These are phyloP conservation scores for Pyracantha coccinea DNA, from an alignment of 331 rosid genomes.

Conservation along the genomic window DNA sequence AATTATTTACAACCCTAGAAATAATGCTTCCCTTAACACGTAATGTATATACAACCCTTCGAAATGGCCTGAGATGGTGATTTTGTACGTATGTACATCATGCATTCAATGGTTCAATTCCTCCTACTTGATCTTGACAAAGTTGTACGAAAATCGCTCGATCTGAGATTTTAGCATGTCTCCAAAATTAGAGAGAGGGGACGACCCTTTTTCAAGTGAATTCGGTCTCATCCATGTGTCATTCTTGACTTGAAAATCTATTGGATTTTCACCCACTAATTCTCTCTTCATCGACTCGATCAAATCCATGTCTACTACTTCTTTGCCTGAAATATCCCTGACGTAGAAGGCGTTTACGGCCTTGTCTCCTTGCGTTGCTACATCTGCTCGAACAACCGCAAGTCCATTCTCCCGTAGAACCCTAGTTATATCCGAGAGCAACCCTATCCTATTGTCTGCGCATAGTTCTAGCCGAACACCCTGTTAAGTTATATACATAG, in stretches of 20 bases:
- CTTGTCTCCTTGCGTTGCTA: slow-evolving; percentile 64
- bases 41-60: too few relatives aligned
- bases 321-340: slow-evolving; percentile 49
- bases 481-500: slow-evolving; percentile 18
- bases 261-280: slow-evolving; percentile 28
- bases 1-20: slow-evolving; percentile 1
- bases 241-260: slow-evolving; percentile 34
- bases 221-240: neutral
- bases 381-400: slow-evolving; percentile 50
- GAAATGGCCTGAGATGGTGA: too few relatives aligned
- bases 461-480: slow-evolving; percentile 59
- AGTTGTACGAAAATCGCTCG: slow-evolving; percentile 39
- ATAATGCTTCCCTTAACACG: neutral
- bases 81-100: neutral
- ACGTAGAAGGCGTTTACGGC: slow-evolving; percentile 54
- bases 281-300: slow-evolving; percentile 52
- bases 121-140: slow-evolving; percentile 23
- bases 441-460: slow-evolving; percentile 47
- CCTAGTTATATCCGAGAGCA: slow-evolving; percentile 64
- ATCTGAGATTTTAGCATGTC: slow-evolving; percentile 33
- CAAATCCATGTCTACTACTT: slow-evolving; percentile 38
- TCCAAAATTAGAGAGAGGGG: slow-evolving; percentile 31
- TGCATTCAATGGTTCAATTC: neutral
- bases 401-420: slow-evolving; percentile 66
- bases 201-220: slow-evolving; percentile 18